Base-by-base conservation (phyloP, 106 monocot species). In the Hemerocallis citrina region DNA sequence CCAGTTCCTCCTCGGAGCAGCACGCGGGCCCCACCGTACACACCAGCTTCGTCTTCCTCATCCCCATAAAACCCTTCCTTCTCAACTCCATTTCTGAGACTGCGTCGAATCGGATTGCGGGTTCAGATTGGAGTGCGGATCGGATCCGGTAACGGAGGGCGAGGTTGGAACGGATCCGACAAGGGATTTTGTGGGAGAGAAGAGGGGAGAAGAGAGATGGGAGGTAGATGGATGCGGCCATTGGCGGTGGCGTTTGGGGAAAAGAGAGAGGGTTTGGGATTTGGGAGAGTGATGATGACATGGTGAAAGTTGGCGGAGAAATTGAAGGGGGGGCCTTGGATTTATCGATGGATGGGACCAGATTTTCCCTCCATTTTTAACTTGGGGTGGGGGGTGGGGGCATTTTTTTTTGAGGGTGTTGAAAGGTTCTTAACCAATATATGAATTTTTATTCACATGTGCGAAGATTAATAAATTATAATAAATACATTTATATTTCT, bases 41-140 rank as follows among this genome's bases (percentile, higher is more conserved):
- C 48, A 80, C 71, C 55, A 80, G 61, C 66, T 80, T 80, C 55
- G 80, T 80, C 80, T 66, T 80, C 74, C 74, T 52, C 48, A 75
- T 20, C 56, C 74, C 70, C 65, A 64, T 60, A 62, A 73, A 62
- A 46, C 80, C 80, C 62, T 71, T 74, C 57, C 59, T 55, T 43
- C 22, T 52, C 45, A 75, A 31, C 57, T 64, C 76, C 70, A 37
- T 32, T 63, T 69, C 64, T 27, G 64, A 31, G 0, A 64, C 70
- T 31, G 64, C 47, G 17, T 76, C 76, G 48, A 76, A 64, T 25
- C 30, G 19, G 38, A 24, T 39, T 23, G 37, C 12, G 14, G 41
- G 42, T n/a, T 27, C 9, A 20, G 42, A 41, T 13, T 43, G 61
- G 8, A 57, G 34, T 0, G 57, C 41, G 25, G 43, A 39, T 44